Base-by-base conservation (phyloP, 768 basidiomycete species). In the Hypholoma fasciculare region DNA sequence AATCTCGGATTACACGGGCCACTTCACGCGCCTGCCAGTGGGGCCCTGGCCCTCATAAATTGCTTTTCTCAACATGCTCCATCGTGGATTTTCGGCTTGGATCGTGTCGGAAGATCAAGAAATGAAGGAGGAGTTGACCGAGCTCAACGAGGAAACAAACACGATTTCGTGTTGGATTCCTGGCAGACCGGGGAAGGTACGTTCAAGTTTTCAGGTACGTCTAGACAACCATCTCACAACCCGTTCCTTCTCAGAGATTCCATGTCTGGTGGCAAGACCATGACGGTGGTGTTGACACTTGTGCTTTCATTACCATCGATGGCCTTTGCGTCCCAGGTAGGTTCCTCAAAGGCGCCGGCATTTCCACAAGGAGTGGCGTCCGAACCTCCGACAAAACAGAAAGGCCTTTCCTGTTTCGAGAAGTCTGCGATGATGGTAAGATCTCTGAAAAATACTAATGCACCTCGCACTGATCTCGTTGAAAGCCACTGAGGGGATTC, bases 11-110 rank as follows among this genome's bases (percentile, higher is more conserved):
- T 34, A 9, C 2, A 34, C 44, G 11, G 42, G 26, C 9, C 30
- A 47, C 54, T 40, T 43, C 47, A 47, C 30, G 26, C 23, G 23
- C 23, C 23, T 23, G n/a, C n/a, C n/a, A n/a, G n/a, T n/a, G 26
- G 34, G 34, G 7, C n/a, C 40, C 23, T 34, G 16, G 46, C 39
- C n/a, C 26, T 36, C 7, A 39, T 47, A n/a, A 39, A 16, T 37
- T 46, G 30, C 9, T 34, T 34, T 26, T 36, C 20, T 38, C 27
- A 84, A 84, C 81, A 77, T 86, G 58, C 77, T 77, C 0, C 80
- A 82, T 68, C 79, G 81, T 16, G 83, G 79, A 6, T 89, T 89
- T 70, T 86, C 86, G 13, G 87, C 88, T 20, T 90, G 89, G 85
- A 84, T 91, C 52, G 74, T 76, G 37, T 80, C 77, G 40, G 79